phyloP scores from a whole-genome alignment of 2,329 filamentous ascomycete genomes.

The Pseudogymnoascus sp. region DNA sequence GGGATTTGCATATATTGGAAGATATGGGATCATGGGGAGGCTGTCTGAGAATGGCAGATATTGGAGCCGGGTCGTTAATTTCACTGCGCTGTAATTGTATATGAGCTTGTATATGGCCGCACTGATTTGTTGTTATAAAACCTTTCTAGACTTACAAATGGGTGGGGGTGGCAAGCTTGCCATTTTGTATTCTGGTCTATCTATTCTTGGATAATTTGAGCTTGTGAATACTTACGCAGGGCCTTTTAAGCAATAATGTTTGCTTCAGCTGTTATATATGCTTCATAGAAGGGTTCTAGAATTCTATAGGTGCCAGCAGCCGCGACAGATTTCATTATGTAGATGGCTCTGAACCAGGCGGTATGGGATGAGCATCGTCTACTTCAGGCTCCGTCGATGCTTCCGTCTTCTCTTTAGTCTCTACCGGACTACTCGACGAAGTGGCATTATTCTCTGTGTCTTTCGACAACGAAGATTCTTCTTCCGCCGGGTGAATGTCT shows the following conservation, averaged over 20 bases:
- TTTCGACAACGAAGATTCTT: not conserved
- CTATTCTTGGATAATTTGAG: not conserved
- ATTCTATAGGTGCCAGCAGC: not conserved
- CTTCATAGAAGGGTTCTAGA: not conserved
- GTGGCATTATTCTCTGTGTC: not conserved
- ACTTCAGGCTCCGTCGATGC: not conserved
- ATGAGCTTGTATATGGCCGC: not conserved
- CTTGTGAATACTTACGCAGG: not conserved
- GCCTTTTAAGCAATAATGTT: not conserved
- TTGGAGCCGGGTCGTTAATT: not conserved
- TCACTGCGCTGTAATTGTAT: not conserved
- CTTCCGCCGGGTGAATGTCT: not conserved
- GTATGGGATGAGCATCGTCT: not conserved
- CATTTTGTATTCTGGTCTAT: not conserved
- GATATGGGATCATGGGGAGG: not conserved
- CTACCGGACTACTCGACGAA: not conserved
- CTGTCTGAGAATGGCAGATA: not conserved
- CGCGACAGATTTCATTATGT: not conserved
- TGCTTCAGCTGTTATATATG: not conserved
- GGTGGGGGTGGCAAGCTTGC: not conserved
- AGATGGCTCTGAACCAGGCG: not conserved
- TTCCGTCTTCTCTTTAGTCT: not conserved
- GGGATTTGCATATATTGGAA: slow-evolving; percentile 7
- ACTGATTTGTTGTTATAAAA: not conserved
- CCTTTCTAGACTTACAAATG: not conserved